Evolutionary conservation across 495 filamentous ascomycete species (phyloP).

Genomic region (Amorphotheca resinae): DNA sequence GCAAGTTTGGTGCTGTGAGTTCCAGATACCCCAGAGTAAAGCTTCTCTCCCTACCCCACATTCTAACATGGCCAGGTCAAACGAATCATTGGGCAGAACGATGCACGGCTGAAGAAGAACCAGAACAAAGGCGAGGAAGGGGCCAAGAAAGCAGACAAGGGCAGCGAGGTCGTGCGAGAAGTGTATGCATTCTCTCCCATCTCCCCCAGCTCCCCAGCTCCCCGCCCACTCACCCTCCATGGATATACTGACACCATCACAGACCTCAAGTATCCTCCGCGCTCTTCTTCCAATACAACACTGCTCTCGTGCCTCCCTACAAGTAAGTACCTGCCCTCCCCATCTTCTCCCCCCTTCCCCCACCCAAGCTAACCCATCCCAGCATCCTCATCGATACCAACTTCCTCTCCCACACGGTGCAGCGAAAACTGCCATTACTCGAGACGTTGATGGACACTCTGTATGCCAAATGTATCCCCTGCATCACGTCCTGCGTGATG

Average conservation of each 20-base stretch:
- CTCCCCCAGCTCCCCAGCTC: not conserved
- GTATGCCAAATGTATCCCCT: conserved; percentile 52
- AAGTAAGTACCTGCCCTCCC: not conserved
- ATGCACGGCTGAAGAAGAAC: conserved; percentile 48
- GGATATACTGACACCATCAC: conserved; percentile 16
- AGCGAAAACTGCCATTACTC: conserved; percentile 76
- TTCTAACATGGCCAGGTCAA: conserved; percentile 35
- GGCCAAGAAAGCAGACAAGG: conserved; percentile 41
- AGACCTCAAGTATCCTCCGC: conserved; percentile 70
- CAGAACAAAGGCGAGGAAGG: conserved; percentile 37
- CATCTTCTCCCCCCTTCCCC: too few species aligned
- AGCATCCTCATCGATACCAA: conserved; percentile 73
- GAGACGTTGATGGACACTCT: conserved; percentile 79
- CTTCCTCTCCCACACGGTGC: conserved; percentile 84
- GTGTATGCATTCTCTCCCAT: conserved; percentile 31
- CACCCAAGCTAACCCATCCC: too few species aligned
- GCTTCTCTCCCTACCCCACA: conserved; percentile 2
- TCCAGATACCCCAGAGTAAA: not conserved
- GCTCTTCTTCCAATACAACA: conserved; percentile 94
- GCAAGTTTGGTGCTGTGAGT: conserved; percentile 45
- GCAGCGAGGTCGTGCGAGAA: conserved; percentile 48
- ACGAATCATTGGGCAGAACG: conserved; percentile 46
- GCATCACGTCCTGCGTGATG: conserved; percentile 61
- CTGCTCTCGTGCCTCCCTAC: conserved; percentile 82
- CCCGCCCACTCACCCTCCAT: not conserved